These are phyloP conservation scores for Sindora glabra DNA, from an alignment of 306 rosid genomes.

Conservation along the genomic window DNA sequence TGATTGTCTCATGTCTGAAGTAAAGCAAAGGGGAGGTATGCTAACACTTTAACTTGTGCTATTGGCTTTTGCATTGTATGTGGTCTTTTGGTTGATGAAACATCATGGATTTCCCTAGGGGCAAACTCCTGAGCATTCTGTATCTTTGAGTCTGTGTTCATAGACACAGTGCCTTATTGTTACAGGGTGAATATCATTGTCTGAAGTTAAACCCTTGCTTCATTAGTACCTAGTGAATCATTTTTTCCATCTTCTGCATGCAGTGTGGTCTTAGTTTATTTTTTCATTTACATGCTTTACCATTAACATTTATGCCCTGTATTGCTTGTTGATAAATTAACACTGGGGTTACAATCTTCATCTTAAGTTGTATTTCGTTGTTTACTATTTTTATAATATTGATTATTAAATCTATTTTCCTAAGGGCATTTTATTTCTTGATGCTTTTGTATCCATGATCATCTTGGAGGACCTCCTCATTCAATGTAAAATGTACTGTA, in stretches of 20 bases:
- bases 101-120: neutral
- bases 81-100: constrained; percentile 4
- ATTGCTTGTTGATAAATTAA: neutral
- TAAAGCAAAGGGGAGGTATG: constrained; percentile 52
- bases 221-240: neutral
- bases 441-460: neutral
- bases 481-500: neutral
- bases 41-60: constrained; percentile 3
- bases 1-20: constrained; percentile 82
- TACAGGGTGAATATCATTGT: neutral
- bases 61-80: neutral
- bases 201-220: constrained; percentile 2
- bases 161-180: neutral
- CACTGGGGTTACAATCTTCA: neutral
- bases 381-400: neutral
- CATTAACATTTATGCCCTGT: neutral
- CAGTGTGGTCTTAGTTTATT: neutral
- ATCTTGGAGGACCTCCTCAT: neutral
- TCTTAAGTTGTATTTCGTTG: neutral
- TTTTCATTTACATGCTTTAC: neutral
- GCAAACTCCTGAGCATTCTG: neutral
- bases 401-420: neutral
- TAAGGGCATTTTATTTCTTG: neutral
- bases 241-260: neutral
- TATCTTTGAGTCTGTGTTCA: neutral